Evolutionary conservation across 805 yeast species (phyloP), one percentile per base, ranked within the genome.

Genomic region (Zygosaccharomyces rouxii): DNA sequence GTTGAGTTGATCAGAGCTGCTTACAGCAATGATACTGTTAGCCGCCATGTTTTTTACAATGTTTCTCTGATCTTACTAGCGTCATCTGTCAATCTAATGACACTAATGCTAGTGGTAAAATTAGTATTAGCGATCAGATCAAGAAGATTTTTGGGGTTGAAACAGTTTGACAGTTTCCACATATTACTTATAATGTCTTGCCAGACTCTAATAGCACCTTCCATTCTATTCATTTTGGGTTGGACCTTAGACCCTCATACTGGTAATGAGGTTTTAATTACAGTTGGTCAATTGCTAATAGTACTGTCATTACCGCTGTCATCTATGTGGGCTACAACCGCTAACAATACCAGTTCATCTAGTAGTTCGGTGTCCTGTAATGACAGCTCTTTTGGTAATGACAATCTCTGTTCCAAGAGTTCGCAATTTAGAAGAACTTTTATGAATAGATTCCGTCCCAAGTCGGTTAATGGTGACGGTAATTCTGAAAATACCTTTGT

Each of bases 241-340:
- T 77, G 76, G 47, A 69, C 75, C 2, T 59, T 71, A 28, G 57
- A 67, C 19, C 47, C 66, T 21, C 56, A 58, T 38, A 55, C 58
- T 42, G 54, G 67, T 21, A 56, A 71, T 26, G 71, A 74, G 56
- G 62, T 75, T 31, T 52, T 81, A 55, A 63, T 76, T 21, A 74
- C 83, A 3, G 60, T 86, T 25, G 80, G 87, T 2, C 69, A 80
- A 2, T 70, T 86, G 21, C 56, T 89, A 5, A 82, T 85, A 16
- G 84, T 85, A 0, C 61, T 87, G 23, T 85, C 90, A 3, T 71
- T 89, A 46, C 97, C 97, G 0, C 66, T 90, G 42, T 81, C 96
- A 0, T 80, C 96, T 0, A 77, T 89, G 77, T 89, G 97, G 97
- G 95, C 97, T 0, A 71, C 83, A 3, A 72, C 89, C 2, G 74